phyloP scores from a whole-genome alignment of 2,329 filamentous ascomycete species.

The Fonsecaea monophora region DNA sequence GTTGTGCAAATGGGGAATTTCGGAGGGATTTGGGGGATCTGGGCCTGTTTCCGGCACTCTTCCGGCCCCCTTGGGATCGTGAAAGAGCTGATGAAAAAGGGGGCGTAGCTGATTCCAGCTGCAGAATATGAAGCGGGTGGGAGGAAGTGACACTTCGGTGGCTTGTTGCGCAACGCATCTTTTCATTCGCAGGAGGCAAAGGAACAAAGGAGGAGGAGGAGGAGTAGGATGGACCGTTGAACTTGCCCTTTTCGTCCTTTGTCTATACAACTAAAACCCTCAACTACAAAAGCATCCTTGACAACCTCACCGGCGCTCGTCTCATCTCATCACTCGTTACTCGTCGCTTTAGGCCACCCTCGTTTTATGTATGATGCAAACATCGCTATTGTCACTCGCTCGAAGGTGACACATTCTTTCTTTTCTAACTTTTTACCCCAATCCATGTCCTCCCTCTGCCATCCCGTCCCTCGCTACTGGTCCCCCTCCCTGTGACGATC shows the following conservation, averaged over 20 bases:
- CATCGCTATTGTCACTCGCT: neutral
- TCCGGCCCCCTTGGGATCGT: no score
- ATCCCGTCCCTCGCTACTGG: neutral
- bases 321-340: no score
- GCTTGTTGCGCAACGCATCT: no score
- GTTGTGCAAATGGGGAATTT: neutral
- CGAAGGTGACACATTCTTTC: slow-evolving; percentile 1
- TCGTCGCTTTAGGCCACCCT: neutral
- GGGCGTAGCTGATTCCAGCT: no score
- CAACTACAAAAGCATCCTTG: neutral
- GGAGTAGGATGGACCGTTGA: neutral
- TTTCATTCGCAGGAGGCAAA: no score
- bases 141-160: no score
- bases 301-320: neutral
- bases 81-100: no score
- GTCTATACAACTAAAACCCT: neutral
- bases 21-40: neutral
- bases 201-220: no score
- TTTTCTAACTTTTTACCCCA: neutral
- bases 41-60: no score
- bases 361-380: neutral
- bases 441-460: neutral
- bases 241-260: neutral
- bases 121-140: no score
- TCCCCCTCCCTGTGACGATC: neutral